Percentiles rank a stretch among this genome's conserved stretches.
These are phyloP conservation scores for Aegilops speltoides DNA, from an alignment of 176 grass and related monocot genomes.

Conservation along the genomic window DNA sequence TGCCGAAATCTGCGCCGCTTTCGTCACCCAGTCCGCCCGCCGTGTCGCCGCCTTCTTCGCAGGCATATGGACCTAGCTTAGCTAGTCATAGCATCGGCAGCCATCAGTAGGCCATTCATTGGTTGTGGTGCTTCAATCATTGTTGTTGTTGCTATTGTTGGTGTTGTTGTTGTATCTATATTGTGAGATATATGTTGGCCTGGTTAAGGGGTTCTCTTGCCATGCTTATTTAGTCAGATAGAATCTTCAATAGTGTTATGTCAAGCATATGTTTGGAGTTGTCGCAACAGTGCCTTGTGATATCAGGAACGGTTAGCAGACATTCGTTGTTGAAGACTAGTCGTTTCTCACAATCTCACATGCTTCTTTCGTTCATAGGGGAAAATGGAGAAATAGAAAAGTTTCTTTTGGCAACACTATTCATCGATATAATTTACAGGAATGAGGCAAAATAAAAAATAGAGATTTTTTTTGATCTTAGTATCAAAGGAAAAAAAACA, in stretches of 20 bases:
- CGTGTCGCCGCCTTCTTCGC: constrained; percentile 31
- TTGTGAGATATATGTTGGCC: background rate
- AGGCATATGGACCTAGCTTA: constrained; percentile 21
- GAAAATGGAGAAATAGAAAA: background rate
- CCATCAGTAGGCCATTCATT: background rate
- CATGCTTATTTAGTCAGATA: background rate
- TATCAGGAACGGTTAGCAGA: background rate
- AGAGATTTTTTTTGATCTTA: no score
- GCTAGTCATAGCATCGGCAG: background rate
- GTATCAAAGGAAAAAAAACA: background rate
- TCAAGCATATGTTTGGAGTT: background rate
- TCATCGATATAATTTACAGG: background rate
- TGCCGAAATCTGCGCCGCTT: constrained; percentile 15
- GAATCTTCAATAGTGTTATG: background rate
- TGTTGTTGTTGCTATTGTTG: background rate
- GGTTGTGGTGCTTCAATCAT: background rate
- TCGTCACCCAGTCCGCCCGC: constrained; percentile 13
- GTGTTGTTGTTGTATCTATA: background rate
- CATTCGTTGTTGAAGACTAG: background rate
- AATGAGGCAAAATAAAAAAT: no score
- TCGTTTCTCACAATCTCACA: no score
- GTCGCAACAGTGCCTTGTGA: background rate
- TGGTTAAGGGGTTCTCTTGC: background rate
- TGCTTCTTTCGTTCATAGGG: no score
- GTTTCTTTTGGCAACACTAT: background rate